Conservation (phyloP, 2,329 filamentous ascomycete genomes). For the Fusarium heterosporum region DNA sequence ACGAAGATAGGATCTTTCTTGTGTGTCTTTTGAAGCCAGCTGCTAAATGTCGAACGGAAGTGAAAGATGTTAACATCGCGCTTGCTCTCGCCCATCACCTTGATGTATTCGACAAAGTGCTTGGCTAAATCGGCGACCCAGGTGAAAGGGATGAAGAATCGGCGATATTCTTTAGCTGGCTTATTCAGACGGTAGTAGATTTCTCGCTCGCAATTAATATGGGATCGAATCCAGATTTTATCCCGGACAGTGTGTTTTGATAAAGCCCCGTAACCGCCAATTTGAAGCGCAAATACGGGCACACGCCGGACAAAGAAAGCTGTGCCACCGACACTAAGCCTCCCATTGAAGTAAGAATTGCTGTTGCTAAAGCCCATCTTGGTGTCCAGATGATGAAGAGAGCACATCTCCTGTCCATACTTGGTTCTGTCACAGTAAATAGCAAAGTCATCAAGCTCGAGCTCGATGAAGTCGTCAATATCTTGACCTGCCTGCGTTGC, state of each 20-base stretch:
- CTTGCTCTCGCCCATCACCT: constrained; percentile 47
- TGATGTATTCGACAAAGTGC: constrained; percentile 76
- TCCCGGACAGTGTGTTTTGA: constrained; percentile 60
- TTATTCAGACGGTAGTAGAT: constrained; percentile 73
- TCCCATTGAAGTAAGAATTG: constrained; percentile 69
- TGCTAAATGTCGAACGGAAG: constrained; percentile 68
- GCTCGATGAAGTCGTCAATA: constrained; percentile 56
- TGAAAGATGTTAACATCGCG: constrained; percentile 61
- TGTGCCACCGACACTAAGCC: constrained; percentile 59
- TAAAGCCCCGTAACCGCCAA: constrained; percentile 72
- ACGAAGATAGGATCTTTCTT: constrained; percentile 55
- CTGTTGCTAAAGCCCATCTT: constrained; percentile 47
- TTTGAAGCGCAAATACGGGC: constrained; percentile 67
- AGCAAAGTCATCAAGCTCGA: constrained; percentile 68
- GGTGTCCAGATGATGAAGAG: constrained; percentile 64
- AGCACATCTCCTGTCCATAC: constrained; percentile 63
- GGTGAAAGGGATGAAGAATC: constrained; percentile 72
- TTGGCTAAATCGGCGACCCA: constrained; percentile 80
- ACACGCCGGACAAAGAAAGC: constrained; percentile 66
- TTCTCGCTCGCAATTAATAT: constrained; percentile 51
- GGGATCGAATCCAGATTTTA: constrained; percentile 74
- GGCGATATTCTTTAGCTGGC: constrained; percentile 70
- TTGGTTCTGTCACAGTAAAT: constrained; percentile 61
- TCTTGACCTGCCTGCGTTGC: constrained; percentile 26
- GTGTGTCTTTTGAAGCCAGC: constrained; percentile 66